Evolutionary conservation across 2,329 filamentous ascomycete genomes (phyloP), one percentile per base, ranked within the genome.

Genomic region (Colletotrichum sp.): DNA sequence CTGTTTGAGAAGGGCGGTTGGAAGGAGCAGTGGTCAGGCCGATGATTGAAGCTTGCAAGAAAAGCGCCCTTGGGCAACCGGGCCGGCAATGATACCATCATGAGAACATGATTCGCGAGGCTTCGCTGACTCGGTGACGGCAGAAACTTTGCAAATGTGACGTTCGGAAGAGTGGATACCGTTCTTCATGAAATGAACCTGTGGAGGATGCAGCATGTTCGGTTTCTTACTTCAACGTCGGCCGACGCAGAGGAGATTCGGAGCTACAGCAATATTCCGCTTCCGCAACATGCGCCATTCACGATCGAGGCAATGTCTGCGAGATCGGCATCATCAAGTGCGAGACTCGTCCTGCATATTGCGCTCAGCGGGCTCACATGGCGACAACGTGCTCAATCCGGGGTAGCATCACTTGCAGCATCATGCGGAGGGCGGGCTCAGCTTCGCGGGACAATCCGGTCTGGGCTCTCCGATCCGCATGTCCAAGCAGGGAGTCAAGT

Each of bases 1-100:
- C 84, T 98, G 77, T 96, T 90, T 79, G 90, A 92, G 81, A 92
- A 91, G 83, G 95, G 95, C 79, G 94, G 89, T 82, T 94, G 89
- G 94, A 94, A 82, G 85, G 93, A 86, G 87, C 91, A 83, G 85
- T 89, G 86, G 86, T 89, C 88, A 85, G 91, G 91, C 85, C 85
- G 89, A 39, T 70, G 28, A 87, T 84, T 83, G n/a, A n/a, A 30
- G 57, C 18, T 12, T 32, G 26, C 59, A 60, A 32, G 30, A 22
- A 62, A 62, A n/a, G 30, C 59, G 18, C 18, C 26, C 32, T 62
- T 62, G 26, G 85, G 16, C 12, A 10, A 30, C 15, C 12, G 34
- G 18, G 24, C 39, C 22, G 24, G 32, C n/a, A 26, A 71, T 22
- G 59, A 65, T 26, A 55, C 39, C 39, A 32, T 52, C 59, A 48